Conservation (phyloP, 306 rosid genomes). For the Malus orientalis region DNA sequence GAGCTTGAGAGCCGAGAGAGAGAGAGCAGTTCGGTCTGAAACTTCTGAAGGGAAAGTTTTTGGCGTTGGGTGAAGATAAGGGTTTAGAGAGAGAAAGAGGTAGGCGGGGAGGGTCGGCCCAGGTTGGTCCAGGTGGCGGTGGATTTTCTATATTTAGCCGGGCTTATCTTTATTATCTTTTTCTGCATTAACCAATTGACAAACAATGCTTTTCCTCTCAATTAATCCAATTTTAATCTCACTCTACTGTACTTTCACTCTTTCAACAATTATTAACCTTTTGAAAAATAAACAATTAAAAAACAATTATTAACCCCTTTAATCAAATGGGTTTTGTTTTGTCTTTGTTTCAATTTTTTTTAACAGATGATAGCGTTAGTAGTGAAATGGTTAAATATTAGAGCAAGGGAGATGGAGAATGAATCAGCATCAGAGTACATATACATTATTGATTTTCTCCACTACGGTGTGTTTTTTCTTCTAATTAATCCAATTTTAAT, state of each 20-base stretch:
- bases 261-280: background rate
- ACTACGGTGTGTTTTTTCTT: too few relatives aligned
- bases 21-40: background rate
- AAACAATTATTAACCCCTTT: too few relatives aligned
- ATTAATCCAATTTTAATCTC: background rate
- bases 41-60: background rate
- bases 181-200: background rate
- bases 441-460: too few relatives aligned
- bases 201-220: background rate
- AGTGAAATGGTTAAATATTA: too few relatives aligned
- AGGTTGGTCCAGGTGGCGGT: background rate
- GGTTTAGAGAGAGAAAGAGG: background rate
- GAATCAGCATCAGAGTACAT: too few relatives aligned
- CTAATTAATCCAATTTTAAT: background rate
- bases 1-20: background rate
- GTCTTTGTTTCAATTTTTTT: too few relatives aligned
- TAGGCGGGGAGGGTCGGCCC: background rate
- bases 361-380: too few relatives aligned
- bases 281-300: too few relatives aligned
- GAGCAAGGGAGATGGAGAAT: too few relatives aligned
- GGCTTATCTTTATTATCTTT: background rate
- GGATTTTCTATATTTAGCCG: background rate
- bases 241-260: background rate
- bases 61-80: background rate
- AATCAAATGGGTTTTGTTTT: too few relatives aligned